These are phyloP conservation scores for Nidularia sp. DNA, from an alignment of 768 basidiomycete genomes.

Conservation along the genomic window DNA sequence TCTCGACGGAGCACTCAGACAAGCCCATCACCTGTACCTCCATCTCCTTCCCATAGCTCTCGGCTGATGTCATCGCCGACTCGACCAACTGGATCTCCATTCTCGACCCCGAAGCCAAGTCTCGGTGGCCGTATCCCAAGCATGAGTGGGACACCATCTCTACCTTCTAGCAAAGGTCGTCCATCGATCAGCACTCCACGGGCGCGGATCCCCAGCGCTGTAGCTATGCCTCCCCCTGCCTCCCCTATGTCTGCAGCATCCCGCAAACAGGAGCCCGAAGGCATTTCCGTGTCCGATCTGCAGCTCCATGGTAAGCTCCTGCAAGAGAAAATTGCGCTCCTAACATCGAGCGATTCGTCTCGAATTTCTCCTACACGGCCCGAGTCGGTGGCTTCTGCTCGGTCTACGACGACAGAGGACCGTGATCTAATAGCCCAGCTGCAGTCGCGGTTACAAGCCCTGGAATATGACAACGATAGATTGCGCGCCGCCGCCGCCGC, in stretches of 20 bases:
- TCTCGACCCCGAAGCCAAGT: constrained; percentile 63
- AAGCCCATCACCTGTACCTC: neutral
- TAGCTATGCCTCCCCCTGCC: constrained; percentile 79
- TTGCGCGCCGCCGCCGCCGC: constrained; percentile 34
- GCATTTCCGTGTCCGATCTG: constrained; percentile 27
- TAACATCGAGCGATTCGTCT: constrained; percentile 23
- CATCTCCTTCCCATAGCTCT: constrained; percentile 26
- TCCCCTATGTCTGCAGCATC: constrained; percentile 43
- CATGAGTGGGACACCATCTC: constrained; percentile 27
- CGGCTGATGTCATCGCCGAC: constrained; percentile 35
- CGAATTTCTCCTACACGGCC: constrained; percentile 27
- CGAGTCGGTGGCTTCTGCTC: constrained; percentile 32
- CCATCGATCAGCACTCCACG: constrained; percentile 55
- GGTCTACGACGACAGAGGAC: constrained; percentile 28
- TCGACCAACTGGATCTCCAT: constrained; percentile 56
- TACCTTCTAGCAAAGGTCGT: constrained; percentile 26
- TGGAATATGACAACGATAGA: constrained; percentile 70
- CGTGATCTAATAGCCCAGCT: constrained; percentile 32
- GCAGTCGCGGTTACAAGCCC: constrained; percentile 49
- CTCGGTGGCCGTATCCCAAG: constrained; percentile 26
- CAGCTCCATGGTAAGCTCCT: constrained; percentile 33
- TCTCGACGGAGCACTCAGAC: neutral
- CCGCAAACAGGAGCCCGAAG: constrained; percentile 25
- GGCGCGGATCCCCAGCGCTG: constrained; percentile 62
- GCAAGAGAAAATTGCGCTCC: constrained; percentile 45